Conservation (phyloP, 768 basidiomycete genomes). For the Russula sp. region DNA sequence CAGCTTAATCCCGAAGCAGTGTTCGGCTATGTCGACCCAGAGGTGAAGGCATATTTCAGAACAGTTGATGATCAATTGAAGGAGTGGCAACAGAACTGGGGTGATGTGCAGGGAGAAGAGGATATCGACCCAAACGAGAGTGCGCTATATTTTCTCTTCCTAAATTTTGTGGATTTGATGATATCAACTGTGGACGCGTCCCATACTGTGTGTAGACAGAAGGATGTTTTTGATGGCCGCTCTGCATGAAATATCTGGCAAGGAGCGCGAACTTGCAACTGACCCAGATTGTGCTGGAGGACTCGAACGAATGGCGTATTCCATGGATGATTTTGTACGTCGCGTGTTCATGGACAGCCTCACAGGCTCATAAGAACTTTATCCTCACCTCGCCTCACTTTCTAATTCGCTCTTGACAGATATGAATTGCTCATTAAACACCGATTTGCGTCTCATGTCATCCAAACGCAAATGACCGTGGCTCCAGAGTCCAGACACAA, state of each 20-base stretch:
- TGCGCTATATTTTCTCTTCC: too few species aligned
- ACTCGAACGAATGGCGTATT: constrained; percentile 82
- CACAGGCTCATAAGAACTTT: constrained; percentile 69
- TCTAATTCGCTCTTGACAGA: constrained; percentile 30
- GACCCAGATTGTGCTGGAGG: constrained; percentile 92
- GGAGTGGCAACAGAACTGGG: constrained; percentile 72
- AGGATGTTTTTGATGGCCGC: too few species aligned
- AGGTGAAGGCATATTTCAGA: constrained; percentile 88
- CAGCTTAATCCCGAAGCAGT: constrained; percentile 60
- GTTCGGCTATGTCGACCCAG: constrained; percentile 83
- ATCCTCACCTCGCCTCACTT: neutral
- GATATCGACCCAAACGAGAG: too few species aligned
- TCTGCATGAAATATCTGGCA: too few species aligned
- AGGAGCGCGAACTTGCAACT: too few species aligned
- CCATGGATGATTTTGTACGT: too few species aligned
- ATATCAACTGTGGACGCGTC: too few species aligned
- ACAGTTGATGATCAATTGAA: constrained; percentile 83
- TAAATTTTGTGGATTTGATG: too few species aligned
- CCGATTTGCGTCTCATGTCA: constrained; percentile 93
- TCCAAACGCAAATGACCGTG: constrained; percentile 78
- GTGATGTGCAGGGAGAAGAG: too few species aligned
- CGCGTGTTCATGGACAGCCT: constrained; percentile 85
- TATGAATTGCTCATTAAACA: constrained; percentile 62
- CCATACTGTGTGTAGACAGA: too few species aligned
- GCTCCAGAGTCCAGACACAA: constrained; percentile 51